Evolutionary conservation across 495 filamentous ascomycete species (phyloP).

Genomic region (Penicillium canariense): DNA sequence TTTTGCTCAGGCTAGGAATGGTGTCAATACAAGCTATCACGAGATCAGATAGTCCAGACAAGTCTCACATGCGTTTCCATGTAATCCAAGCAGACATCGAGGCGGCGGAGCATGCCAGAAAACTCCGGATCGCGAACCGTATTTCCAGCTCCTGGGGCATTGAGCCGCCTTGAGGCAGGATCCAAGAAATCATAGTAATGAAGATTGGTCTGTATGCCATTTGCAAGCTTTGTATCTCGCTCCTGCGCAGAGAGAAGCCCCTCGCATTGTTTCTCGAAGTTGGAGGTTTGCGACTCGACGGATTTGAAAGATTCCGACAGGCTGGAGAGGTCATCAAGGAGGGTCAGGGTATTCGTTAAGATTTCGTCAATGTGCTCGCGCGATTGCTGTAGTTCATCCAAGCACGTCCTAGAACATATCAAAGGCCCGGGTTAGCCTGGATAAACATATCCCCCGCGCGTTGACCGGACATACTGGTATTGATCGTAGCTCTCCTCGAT

Average conservation of each 20-base stretch:
- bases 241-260: conserved; percentile 76
- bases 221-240: conserved; percentile 69
- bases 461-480: conserved; percentile 62
- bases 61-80: conserved; percentile 76
- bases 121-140: conserved; percentile 79
- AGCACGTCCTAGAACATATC: conserved; percentile 56
- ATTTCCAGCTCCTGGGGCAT: conserved; percentile 84
- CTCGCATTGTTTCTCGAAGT: conserved; percentile 89
- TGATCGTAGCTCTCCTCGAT: conserved; percentile 79
- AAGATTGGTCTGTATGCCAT: conserved; percentile 78
- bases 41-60: not conserved
- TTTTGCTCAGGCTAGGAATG: conserved; percentile 66
- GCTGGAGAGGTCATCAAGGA: conserved; percentile 68
- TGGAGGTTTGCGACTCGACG: conserved; percentile 85
- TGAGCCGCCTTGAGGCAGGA: conserved; percentile 81
- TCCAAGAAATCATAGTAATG: conserved; percentile 92
- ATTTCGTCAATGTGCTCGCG: conserved; percentile 78
- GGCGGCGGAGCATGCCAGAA: conserved; percentile 75
- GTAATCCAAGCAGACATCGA: conserved; percentile 87
- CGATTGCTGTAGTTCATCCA: conserved; percentile 74
- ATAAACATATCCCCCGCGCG: not conserved
- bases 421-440: conserved; percentile 10
- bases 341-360: conserved; percentile 67
- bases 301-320: conserved; percentile 79
- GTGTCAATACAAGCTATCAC: conserved; percentile 12